Conservation (phyloP, 768 basidiomycete species). For the Xerocomellus intermedius region DNA sequence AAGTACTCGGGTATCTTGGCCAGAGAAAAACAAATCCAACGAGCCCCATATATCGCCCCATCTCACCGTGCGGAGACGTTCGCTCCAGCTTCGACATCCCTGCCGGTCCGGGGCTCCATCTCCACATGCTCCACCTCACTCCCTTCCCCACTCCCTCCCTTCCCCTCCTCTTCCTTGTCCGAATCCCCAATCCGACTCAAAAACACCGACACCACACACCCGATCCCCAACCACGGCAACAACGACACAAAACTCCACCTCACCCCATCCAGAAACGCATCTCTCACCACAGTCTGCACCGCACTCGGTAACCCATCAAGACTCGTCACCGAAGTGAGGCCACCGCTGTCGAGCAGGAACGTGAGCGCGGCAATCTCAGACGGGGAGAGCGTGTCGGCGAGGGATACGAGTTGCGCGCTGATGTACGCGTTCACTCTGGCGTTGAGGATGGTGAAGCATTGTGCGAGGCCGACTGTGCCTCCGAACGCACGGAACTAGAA, state of each 20-base stretch:
- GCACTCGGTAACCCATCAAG: slow-evolving; percentile 37
- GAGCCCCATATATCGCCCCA: too few species aligned
- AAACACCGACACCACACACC: slow-evolving; percentile 36
- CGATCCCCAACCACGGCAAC: slow-evolving; percentile 46
- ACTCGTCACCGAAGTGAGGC: slow-evolving; percentile 35
- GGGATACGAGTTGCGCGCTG: slow-evolving; percentile 13
- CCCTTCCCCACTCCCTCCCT: neutral
- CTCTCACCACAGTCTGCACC: slow-evolving; percentile 36
- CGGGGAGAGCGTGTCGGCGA: slow-evolving; percentile 29
- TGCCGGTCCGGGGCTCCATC: neutral
- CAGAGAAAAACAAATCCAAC: neutral
- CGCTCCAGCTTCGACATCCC: neutral
- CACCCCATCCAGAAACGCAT: slow-evolving; percentile 42
- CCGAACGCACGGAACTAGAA: slow-evolving; percentile 46
- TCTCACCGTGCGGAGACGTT: neutral
- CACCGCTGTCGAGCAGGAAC: slow-evolving; percentile 21
- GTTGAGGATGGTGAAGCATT: slow-evolving; percentile 49
- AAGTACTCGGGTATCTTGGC: neutral
- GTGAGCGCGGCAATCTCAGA: slow-evolving; percentile 29
- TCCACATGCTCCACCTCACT: neutral
- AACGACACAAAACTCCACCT: slow-evolving; percentile 47
- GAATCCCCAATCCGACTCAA: slow-evolving; percentile 38
- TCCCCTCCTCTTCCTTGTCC: neutral
- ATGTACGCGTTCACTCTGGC: slow-evolving; percentile 41
- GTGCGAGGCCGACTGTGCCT: slow-evolving; percentile 54